Percentiles rank a stretch among this genome's conserved stretches.
Conservation (phyloP, 257 asterid genomes). For the Ophiorrhiza pumila region DNA sequence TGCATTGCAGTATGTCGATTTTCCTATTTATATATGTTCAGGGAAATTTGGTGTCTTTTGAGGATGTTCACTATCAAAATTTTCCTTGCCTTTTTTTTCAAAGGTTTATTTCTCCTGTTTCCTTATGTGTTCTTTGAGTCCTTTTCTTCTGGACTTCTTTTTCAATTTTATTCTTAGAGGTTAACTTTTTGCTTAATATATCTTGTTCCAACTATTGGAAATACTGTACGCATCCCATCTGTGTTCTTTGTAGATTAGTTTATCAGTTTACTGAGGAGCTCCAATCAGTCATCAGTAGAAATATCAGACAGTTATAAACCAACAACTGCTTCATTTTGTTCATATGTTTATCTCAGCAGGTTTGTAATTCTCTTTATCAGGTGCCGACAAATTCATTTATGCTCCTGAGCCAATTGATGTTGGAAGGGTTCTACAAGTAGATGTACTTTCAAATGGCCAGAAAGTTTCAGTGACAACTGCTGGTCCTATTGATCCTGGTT, state of each 20-base stretch:
- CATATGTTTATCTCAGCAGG: background rate
- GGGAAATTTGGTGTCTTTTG: background rate
- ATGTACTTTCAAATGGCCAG: conserved; percentile 45
- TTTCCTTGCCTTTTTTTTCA: background rate
- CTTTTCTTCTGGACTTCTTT: background rate
- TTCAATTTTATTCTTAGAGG: background rate
- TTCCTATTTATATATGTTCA: background rate
- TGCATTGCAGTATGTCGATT: background rate
- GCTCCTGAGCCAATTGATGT: conserved; percentile 97
- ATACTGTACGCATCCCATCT: background rate
- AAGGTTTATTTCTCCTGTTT: background rate
- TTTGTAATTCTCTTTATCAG: conserved; percentile 30
- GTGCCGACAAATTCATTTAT: conserved; percentile 77
- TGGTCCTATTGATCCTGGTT: conserved; percentile 81
- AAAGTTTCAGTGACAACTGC: conserved; percentile 54
- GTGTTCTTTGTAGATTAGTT: background rate
- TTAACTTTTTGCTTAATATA: background rate
- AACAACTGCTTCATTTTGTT: background rate
- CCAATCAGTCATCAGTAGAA: background rate
- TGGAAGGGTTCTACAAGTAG: conserved; percentile 82
- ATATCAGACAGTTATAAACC: background rate
- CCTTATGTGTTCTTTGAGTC: background rate
- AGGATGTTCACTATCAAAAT: background rate
- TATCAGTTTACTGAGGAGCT: background rate
- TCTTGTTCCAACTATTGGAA: background rate